Conservation (phyloP, 345 rosid genomes). For the Litchi chinensis region DNA sequence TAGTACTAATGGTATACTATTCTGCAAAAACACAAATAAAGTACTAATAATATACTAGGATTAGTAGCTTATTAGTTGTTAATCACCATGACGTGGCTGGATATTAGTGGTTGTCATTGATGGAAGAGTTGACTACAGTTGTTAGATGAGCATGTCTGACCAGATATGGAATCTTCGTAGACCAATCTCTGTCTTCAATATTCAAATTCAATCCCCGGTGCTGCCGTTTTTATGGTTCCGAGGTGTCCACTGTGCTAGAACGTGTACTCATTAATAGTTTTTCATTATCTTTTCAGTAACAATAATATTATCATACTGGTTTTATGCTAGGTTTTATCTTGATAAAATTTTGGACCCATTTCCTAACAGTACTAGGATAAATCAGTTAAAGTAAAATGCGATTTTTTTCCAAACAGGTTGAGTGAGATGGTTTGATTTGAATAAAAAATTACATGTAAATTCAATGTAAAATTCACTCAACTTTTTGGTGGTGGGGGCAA, state of each 20-base stretch:
- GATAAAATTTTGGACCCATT: too few relatives aligned
- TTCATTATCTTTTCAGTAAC: too few relatives aligned
- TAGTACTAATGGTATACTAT: not conserved
- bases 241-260: not conserved
- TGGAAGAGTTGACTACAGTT: slow-evolving; percentile 5
- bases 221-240: not conserved
- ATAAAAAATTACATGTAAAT: not conserved
- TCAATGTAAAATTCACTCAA: not conserved
- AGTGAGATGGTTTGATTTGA: not conserved
- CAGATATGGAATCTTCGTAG: not conserved
- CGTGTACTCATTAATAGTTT: not conserved
- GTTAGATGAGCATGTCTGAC: not conserved
- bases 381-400: too few relatives aligned
- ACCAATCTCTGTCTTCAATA: not conserved
- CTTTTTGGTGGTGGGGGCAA: not conserved
- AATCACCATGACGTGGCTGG: not conserved
- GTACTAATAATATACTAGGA: not conserved
- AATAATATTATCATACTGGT: too few relatives aligned
- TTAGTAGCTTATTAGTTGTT: not conserved
- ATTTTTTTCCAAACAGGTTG: not conserved
- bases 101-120: not conserved
- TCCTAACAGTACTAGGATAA: too few relatives aligned
- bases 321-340: too few relatives aligned
- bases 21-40: not conserved
- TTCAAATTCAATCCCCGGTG: not conserved